phyloP scores from a whole-genome alignment of 768 basidiomycete genomes.

The Boletus rubroflammeus region DNA sequence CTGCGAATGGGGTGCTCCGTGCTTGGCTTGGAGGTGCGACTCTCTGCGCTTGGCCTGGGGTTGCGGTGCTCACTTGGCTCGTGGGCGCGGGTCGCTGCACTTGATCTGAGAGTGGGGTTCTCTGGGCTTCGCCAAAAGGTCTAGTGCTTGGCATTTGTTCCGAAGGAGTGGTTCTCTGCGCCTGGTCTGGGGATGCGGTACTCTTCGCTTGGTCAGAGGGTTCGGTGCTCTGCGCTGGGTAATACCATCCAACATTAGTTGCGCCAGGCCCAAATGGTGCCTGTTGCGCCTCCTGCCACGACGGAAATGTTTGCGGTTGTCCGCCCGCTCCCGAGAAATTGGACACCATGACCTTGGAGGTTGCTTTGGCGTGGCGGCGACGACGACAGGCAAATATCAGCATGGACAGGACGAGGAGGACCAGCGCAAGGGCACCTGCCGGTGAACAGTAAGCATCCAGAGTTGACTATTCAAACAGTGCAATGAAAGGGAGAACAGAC shows the following conservation, averaged over 20 bases:
- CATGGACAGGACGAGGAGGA: conserved; percentile 10
- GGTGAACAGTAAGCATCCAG: not conserved
- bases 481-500: conserved; percentile 10
- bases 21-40: not conserved
- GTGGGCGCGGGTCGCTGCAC: not conserved
- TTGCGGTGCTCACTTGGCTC: not conserved
- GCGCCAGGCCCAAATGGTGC: not conserved
- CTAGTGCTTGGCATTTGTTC: not conserved
- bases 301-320: conserved; percentile 4
- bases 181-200: not conserved
- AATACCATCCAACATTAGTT: conserved; percentile 2
- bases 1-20: not conserved
- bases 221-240: not conserved
- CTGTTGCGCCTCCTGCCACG: conserved; percentile 9
- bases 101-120: not conserved
- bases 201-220: conserved; percentile 1
- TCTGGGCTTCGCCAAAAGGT: not conserved
- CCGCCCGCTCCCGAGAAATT: not conserved
- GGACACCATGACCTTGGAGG: not conserved
- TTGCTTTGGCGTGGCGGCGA: not conserved
- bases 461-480: not conserved
- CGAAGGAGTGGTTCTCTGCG: not conserved
- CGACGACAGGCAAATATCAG: conserved; percentile 5
- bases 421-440: conserved; percentile 8
- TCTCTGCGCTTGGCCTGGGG: not conserved